Conservation (phyloP, 2,329 filamentous ascomycete species). For the Diplodia mutila region DNA sequence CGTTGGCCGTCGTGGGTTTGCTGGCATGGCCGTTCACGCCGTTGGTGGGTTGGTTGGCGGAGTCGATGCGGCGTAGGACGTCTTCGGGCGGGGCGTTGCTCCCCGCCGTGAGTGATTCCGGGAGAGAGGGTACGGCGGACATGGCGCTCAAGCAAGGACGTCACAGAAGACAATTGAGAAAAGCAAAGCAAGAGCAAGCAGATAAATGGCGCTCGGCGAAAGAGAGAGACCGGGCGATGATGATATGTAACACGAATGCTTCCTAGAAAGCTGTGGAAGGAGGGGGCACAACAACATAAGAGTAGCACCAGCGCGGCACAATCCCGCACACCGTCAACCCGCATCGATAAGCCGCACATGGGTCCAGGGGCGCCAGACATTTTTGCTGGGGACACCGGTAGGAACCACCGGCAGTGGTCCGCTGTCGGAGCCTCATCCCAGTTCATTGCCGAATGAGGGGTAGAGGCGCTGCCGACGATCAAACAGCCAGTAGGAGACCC, state of each 20-base stretch:
- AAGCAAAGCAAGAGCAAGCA: background rate
- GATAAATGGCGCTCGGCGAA: background rate
- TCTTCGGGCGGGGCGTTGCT: slow-evolving; percentile 27
- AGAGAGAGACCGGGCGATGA: background rate
- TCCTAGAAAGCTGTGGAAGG: background rate
- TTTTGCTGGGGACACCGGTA: background rate
- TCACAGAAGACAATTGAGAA: too few species aligned
- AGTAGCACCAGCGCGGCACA: background rate
- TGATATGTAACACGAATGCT: background rate
- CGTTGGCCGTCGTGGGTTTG: background rate
- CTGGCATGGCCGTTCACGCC: slow-evolving; percentile 21
- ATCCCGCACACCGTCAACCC: background rate
- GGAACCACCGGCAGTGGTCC: background rate
- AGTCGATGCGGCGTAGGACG: slow-evolving; percentile 21
- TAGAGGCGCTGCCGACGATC: background rate
- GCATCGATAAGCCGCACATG: background rate
- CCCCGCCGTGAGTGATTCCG: slow-evolving; percentile 25
- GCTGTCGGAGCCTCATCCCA: background rate
- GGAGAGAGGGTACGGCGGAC: slow-evolving; percentile 39
- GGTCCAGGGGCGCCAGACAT: background rate
- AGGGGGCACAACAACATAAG: background rate
- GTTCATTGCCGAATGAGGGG: background rate
- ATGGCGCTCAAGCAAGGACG: slow-evolving; percentile 28
- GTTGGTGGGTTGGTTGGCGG: slow-evolving; percentile 15
- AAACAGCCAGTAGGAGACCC: background rate